Evolutionary conservation across 148 eudicot genomes (phyloP).

Genomic region (Diospyros lotus): DNA sequence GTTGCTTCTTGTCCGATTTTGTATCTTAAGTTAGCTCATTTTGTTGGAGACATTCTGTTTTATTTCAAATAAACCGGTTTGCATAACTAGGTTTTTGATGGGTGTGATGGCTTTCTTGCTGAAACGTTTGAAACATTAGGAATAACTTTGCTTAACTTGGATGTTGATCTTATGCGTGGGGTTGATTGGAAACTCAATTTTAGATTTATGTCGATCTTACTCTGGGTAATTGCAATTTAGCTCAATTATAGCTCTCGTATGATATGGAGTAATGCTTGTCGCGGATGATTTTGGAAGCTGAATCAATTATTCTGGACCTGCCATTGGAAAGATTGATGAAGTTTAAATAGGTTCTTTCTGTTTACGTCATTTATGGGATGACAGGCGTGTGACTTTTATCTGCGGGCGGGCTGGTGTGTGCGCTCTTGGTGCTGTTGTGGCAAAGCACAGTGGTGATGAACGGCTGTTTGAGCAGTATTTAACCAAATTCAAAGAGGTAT

Average conservation of each 20-base stretch:
- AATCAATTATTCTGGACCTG: neutral
- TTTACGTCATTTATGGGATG: conserved; percentile 6
- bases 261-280: conserved; percentile 5
- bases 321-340: neutral
- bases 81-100: neutral
- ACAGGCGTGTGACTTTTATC: conserved; percentile 73
- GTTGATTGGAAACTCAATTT: neutral
- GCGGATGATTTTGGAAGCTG: neutral
- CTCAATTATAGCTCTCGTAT: conserved; percentile 1
- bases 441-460: conserved; percentile 55
- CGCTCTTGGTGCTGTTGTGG: conserved; percentile 90
- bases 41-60: neutral
- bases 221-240: neutral
- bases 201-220: neutral
- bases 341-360: neutral
- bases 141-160: neutral
- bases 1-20: neutral
- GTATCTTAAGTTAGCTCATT: neutral
- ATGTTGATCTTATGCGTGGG: neutral
- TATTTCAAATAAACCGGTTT: neutral
- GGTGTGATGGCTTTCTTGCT: neutral
- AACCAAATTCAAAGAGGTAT: conserved; percentile 58
- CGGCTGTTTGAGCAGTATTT: conserved; percentile 45
- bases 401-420: conserved; percentile 84
- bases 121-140: conserved; percentile 2